Evolutionary conservation across 2,329 filamentous ascomycete genomes (phyloP), one percentile per base, ranked within the genome.

Genomic region (Diaporthe vexans): DNA sequence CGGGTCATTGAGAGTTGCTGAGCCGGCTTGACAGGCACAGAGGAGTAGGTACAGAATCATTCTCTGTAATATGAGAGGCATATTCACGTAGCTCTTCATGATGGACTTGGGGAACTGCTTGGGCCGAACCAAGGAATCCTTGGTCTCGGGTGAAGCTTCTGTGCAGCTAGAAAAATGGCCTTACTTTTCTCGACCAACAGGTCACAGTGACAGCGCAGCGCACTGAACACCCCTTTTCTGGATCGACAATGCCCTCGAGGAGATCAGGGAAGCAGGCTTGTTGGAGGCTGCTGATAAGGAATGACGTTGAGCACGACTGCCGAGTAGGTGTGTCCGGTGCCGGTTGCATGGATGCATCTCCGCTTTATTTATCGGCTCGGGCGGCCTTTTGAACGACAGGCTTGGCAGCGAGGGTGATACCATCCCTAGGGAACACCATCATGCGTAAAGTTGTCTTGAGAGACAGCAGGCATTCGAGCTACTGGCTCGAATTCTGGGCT

Each of bases 1-100:
- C 78, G 65, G 74, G 74, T 74, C 71, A n/a, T 61, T 51, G 10
- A 69, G 48, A 35, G 74, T 57, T 33, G 73, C 33, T 51, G 65
- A 56, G 10, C 40, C 10, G 24, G 40, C 24, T n/a, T 17, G 15
- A 9, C 10, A 15, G 11, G 19, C 10, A 37, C 43, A 68, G 17
- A 73, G 9, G 0, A 63, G 8, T 11, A 59, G 57, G 21, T 37
- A 17, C 0, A 72, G 13, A 7, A 56, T 3, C 17, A 24, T 19
- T 11, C n/a, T 51, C 15, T 57, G n/a, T 1, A 24, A 19, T 3
- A 33, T 37, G 17, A 26, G 15, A 19, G n/a, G 9, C 17, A 9
- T 37, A 15, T 37, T 21, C n/a, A 10, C 13, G 19, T 26, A 24
- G 24, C 21, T 15, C 33, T 33, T 24, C 69, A 56, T 72, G 48